phyloP scores from a whole-genome alignment of 768 basidiomycete species.

The Psilocybe tampanensis region DNA sequence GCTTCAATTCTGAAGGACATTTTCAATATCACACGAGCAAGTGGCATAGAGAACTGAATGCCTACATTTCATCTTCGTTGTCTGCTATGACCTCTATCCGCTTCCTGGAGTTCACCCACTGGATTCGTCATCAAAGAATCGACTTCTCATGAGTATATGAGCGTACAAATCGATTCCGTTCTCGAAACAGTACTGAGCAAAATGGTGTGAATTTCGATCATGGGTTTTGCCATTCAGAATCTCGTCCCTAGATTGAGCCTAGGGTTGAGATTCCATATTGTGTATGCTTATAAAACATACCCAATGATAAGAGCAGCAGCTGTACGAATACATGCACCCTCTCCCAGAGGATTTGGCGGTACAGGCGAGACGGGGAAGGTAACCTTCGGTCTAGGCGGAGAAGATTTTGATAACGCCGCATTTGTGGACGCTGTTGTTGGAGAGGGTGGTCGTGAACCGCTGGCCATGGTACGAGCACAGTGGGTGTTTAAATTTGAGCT shows the following conservation, averaged over 20 bases:
- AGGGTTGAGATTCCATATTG: not conserved
- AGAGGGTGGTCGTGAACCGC: slow-evolving; percentile 23
- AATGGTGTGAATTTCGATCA: slow-evolving; percentile 83
- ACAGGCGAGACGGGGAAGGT: slow-evolving; percentile 57
- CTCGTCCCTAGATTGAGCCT: slow-evolving; percentile 63
- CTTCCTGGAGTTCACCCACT: slow-evolving; percentile 53
- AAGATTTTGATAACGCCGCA: slow-evolving; percentile 6
- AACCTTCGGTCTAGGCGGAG: slow-evolving; percentile 17
- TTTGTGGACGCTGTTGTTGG: slow-evolving; percentile 16
- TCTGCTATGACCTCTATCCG: slow-evolving; percentile 92
- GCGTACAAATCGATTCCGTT: slow-evolving; percentile 78
- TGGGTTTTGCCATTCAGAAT: slow-evolving; percentile 91
- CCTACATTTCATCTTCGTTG: slow-evolving; percentile 87
- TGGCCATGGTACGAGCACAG: slow-evolving; percentile 17
- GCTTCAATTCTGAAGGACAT: slow-evolving; percentile 71
- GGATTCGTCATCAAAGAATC: slow-evolving; percentile 25
- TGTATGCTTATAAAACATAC: slow-evolving; percentile 33
- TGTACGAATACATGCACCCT: slow-evolving; percentile 70
- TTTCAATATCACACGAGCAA: not conserved
- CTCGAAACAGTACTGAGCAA: slow-evolving; percentile 89
- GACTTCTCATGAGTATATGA: slow-evolving; percentile 3
- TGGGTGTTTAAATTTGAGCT: not conserved
- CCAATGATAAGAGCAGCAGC: slow-evolving; percentile 81
- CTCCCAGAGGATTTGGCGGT: slow-evolving; percentile 67
- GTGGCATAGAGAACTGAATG: slow-evolving; percentile 7